phyloP scores from a whole-genome alignment of 208 protist genomes.

The Blastocrithidia nonstop region DNA sequence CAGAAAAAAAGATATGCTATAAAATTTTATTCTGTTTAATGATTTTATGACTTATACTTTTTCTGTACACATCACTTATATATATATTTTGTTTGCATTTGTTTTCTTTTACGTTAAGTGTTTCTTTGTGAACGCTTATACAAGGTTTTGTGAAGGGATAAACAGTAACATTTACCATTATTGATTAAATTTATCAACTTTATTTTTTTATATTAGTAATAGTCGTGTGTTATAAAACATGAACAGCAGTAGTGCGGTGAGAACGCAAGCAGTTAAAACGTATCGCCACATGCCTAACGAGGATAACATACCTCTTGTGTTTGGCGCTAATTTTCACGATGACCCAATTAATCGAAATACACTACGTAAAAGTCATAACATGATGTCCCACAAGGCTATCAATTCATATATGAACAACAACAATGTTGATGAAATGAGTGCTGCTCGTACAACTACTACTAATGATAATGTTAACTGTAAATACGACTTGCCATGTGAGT shows the following conservation, averaged over 20 bases:
- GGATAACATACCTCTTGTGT: conserved; percentile 61
- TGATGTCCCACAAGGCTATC: conserved; percentile 55
- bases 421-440: background rate
- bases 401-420: conserved; percentile 15
- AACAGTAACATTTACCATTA: too few species aligned
- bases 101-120: too few species aligned
- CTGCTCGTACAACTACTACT: background rate
- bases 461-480: background rate
- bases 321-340: conserved; percentile 83
- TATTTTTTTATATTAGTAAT: conserved; percentile 6
- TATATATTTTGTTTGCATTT: too few species aligned
- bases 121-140: too few species aligned
- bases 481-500: background rate
- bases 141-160: too few species aligned
- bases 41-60: too few species aligned
- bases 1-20: too few species aligned
- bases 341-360: conserved; percentile 74
- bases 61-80: too few species aligned
- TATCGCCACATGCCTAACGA: conserved; percentile 39
- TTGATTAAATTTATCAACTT: background rate
- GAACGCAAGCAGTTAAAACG: conserved; percentile 26
- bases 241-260: too few species aligned
- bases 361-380: conserved; percentile 67
- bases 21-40: too few species aligned
- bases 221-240: too few species aligned